Evolutionary conservation across 306 rosid species (phyloP).

Genomic region (Rosa multiflora): DNA sequence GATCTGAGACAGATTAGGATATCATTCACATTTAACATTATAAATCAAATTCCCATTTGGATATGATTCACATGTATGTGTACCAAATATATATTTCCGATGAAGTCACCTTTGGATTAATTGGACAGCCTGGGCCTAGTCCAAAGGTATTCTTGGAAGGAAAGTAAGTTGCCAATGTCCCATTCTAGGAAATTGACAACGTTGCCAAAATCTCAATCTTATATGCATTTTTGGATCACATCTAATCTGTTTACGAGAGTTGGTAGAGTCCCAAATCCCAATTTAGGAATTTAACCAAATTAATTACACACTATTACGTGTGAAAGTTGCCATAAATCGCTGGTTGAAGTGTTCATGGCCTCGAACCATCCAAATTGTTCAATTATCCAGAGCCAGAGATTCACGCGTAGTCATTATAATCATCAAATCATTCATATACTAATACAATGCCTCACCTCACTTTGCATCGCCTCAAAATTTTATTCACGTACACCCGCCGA

Average conservation of each 20-base stretch:
- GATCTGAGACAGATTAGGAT: background rate
- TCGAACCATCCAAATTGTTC: slow-evolving; percentile 12
- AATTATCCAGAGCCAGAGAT: slow-evolving; percentile 18
- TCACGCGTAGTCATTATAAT: slow-evolving; percentile 4
- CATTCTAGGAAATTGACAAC: background rate
- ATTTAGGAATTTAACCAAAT: background rate
- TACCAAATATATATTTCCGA: background rate
- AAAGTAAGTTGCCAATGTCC: background rate
- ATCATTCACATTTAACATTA: background rate
- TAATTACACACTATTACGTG: slow-evolving; percentile 14
- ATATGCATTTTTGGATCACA: background rate
- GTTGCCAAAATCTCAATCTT: background rate
- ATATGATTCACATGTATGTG: background rate
- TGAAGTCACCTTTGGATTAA: background rate
- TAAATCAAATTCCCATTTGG: background rate
- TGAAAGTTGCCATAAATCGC: slow-evolving; percentile 29
- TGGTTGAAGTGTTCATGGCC: slow-evolving; percentile 4
- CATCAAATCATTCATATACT: background rate
- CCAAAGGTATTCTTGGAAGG: background rate
- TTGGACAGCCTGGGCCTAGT: background rate
- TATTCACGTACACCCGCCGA: background rate
- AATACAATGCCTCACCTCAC: slow-evolving; percentile 5
- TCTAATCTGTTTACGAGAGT: too few species aligned
- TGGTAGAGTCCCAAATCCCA: background rate
- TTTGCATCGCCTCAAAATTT: background rate